Conservation (phyloP, 331 rosid species). For the Malus hybrid region DNA sequence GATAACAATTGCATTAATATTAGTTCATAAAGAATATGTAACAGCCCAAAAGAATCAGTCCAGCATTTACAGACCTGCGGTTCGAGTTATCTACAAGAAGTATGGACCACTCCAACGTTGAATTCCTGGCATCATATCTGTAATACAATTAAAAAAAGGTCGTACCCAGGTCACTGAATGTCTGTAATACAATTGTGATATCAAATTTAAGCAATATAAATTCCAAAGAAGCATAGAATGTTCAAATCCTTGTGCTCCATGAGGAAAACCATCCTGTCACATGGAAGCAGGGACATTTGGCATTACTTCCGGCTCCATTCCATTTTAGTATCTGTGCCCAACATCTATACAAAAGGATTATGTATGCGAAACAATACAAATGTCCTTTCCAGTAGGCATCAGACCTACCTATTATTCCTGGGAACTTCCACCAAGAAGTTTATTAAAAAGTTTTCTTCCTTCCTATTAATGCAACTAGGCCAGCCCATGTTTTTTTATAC, state of each 20-base stretch:
- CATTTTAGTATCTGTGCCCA: not conserved
- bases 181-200: constrained; percentile 32
- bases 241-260: not conserved
- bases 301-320: not conserved
- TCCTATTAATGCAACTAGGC: no score
- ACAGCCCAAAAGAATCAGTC: not conserved
- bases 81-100: constrained; percentile 86
- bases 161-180: no score
- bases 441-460: no score
- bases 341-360: not conserved
- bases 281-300: not conserved
- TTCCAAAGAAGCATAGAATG: not conserved
- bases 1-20: constrained; percentile 1
- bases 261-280: not conserved
- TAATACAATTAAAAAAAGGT: constrained; percentile 14
- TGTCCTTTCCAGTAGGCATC: no score
- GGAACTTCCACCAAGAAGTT: no score
- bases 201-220: not conserved
- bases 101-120: constrained; percentile 87
- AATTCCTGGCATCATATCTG: constrained; percentile 90
- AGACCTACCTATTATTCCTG: no score
- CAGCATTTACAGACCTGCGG: constrained; percentile 56
- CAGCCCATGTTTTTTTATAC: no score
- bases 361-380: not conserved
- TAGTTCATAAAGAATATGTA: not conserved